Evolutionary conservation across 495 filamentous ascomycete species (phyloP), one percentile per base, ranked within the genome.

Genomic region (Penicillium verhagenii): DNA sequence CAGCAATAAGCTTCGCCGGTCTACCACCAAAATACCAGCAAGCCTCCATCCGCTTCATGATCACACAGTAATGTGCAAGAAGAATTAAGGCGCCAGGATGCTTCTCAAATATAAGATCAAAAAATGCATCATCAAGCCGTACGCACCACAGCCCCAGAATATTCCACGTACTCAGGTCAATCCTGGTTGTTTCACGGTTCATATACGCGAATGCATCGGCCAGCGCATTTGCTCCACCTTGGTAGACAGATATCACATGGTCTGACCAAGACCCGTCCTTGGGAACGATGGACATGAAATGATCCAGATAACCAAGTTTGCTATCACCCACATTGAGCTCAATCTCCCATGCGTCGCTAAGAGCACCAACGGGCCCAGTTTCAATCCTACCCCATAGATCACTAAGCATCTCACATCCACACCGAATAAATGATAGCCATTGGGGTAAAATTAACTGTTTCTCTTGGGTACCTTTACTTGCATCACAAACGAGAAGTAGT

Each of bases 1-100:
- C 61, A 18, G 28, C 29, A 33, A 74, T 51, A 33, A 60, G 37
- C 16, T 21, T 72, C n/a, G 53, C 50, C 5, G 71, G 65, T 26
- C 66, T 62, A 5, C 68, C 71, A 6, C 60, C 38, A 37, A 67
- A 47, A 58, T 67, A 76, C 72, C 73, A 75, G 49, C 47, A 57
- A 0, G 47, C 14, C 42, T 66, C 70, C 26, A 67, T 24, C 16
- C 43, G 40, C 42, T 67, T 73, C 31, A 73, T 50, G 11, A 76
- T 53, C 19, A 66, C 64, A 43, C 73, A 73, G 39, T 74, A 75
- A 54, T 72, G 54, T 1, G 66, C 69, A 20, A 76, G 66, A 9
- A 75, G 63, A 29, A 76, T 57, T 29, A 76, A 49, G 13, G 72
- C 68, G 18, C 72, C 61, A 19, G 73, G 72, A 19, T 67, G 64